Conservation (phyloP, 768 basidiomycete species). For the Trametes sanguinea region DNA sequence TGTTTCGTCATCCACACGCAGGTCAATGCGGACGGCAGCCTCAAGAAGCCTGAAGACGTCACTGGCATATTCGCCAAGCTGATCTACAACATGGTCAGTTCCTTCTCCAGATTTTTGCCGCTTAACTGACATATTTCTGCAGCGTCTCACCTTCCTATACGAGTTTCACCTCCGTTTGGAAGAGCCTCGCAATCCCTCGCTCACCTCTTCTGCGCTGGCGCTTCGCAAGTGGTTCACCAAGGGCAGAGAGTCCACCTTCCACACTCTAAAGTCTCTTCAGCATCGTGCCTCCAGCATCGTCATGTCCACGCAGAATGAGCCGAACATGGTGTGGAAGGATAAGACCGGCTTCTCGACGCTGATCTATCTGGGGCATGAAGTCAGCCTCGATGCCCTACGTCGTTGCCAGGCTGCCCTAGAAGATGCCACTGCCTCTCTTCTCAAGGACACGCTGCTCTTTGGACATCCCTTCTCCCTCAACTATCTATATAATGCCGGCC, state of each 20-base stretch:
- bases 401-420: conserved; percentile 7
- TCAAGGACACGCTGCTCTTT: conserved; percentile 4
- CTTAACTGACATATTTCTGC: too few species aligned
- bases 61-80: conserved; percentile 13
- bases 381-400: conserved; percentile 3
- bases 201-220: conserved; percentile 28
- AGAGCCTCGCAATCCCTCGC: conserved; percentile 5
- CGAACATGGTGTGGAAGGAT: conserved; percentile 14
- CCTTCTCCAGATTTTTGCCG: background rate
- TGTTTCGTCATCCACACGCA: too few species aligned
- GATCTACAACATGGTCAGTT: conserved; percentile 2
- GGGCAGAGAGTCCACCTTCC: conserved; percentile 5
- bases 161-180: conserved; percentile 1
- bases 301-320: conserved; percentile 9
- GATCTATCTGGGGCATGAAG: conserved; percentile 2
- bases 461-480: conserved; percentile 3
- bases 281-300: conserved; percentile 5
- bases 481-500: too few species aligned
- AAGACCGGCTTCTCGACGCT: background rate
- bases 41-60: background rate
- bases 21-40: background rate
- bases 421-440: background rate
- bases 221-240: conserved; percentile 27
- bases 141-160: conserved; percentile 3
- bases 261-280: conserved; percentile 13